These are phyloP conservation scores for Pogostemon cablin DNA, from an alignment of 257 asterid genomes.

Conservation along the genomic window DNA sequence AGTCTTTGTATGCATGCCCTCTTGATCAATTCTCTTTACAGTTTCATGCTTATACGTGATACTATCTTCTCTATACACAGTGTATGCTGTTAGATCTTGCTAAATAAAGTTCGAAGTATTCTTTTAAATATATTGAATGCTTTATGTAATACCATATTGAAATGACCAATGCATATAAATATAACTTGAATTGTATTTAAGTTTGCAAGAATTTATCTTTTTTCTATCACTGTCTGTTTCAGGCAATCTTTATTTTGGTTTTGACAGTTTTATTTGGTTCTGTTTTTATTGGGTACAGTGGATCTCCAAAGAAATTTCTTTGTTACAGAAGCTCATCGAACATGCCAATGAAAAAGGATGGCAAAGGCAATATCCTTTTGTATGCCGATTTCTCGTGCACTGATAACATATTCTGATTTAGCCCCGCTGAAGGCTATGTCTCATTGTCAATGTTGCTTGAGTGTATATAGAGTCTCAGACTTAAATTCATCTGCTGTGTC, in stretches of 20 bases:
- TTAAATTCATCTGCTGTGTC: neutral
- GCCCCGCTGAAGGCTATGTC: neutral
- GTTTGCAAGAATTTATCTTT: slow-evolving; percentile 18
- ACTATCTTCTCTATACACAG: slow-evolving; percentile 1
- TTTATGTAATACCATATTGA: neutral
- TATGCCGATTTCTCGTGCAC: slow-evolving; percentile 26
- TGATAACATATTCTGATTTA: slow-evolving; percentile 15
- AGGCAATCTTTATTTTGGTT: slow-evolving; percentile 21
- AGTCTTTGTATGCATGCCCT: slow-evolving; percentile 7
- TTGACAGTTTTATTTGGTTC: slow-evolving; percentile 20
- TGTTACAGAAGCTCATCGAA: slow-evolving; percentile 61
- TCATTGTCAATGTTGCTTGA: slow-evolving; percentile 12
- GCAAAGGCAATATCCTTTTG: slow-evolving; percentile 93
- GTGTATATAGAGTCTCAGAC: slow-evolving; percentile 16
- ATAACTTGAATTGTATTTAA: slow-evolving; percentile 9
- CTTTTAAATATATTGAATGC: neutral
- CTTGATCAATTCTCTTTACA: neutral
- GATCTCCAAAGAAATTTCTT: slow-evolving; percentile 63
- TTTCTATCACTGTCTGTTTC: slow-evolving; percentile 21
- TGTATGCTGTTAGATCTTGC: slow-evolving; percentile 14
- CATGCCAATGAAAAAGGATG: slow-evolving; percentile 94
- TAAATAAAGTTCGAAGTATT: neutral
- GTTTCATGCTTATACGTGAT: neutral
- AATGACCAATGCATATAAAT: neutral
- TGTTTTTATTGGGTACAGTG: slow-evolving; percentile 56